Conservation (phyloP, 2,329 filamentous ascomycete genomes). For the Exophiala phaeomuriformis region DNA sequence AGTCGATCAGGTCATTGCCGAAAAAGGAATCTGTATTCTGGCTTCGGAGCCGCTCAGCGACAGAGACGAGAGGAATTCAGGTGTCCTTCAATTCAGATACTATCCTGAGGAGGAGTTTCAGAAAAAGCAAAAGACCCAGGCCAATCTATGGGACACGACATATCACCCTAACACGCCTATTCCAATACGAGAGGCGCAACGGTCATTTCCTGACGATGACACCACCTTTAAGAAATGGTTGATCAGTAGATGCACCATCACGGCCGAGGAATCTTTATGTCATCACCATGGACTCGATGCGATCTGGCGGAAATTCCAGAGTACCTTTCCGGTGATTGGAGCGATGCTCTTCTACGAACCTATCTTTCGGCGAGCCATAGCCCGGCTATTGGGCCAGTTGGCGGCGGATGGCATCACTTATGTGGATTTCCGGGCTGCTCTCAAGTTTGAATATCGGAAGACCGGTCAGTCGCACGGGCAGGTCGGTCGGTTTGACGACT, state of each 20-base stretch:
- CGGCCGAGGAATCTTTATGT: conserved; percentile 62
- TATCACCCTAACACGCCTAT: conserved; percentile 58
- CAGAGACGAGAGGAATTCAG: conserved; percentile 11
- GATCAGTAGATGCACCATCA: conserved; percentile 63
- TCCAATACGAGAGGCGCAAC: conserved; percentile 55
- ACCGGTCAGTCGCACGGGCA: conserved; percentile 50
- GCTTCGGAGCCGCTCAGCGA: conserved; percentile 21
- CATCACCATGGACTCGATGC: conserved; percentile 78
- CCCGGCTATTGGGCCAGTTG: conserved; percentile 61
- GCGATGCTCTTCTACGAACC: conserved; percentile 83
- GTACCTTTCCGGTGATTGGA: conserved; percentile 65
- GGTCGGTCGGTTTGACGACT: conserved; percentile 52
- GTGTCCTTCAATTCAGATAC: conserved; percentile 21
- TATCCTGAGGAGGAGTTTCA: conserved; percentile 21
- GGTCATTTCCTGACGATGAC: conserved; percentile 67
- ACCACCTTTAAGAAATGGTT: conserved; percentile 69
- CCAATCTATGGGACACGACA: conserved; percentile 55
- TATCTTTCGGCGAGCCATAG: conserved; percentile 71
- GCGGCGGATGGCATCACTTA: conserved; percentile 77
- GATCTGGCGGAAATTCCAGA: conserved; percentile 75
- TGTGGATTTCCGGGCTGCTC: conserved; percentile 73
- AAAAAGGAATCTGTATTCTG: conserved; percentile 30
- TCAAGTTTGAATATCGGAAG: conserved; percentile 62
- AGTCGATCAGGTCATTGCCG: conserved; percentile 59
- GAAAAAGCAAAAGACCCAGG: conserved; percentile 18